A percentile compares a stretch with the other conserved stretches of the same genome.
Evolutionary conservation across 1,284 basidiomycete genomes (phyloP).

Genomic region (Macrocybe sp.): DNA sequence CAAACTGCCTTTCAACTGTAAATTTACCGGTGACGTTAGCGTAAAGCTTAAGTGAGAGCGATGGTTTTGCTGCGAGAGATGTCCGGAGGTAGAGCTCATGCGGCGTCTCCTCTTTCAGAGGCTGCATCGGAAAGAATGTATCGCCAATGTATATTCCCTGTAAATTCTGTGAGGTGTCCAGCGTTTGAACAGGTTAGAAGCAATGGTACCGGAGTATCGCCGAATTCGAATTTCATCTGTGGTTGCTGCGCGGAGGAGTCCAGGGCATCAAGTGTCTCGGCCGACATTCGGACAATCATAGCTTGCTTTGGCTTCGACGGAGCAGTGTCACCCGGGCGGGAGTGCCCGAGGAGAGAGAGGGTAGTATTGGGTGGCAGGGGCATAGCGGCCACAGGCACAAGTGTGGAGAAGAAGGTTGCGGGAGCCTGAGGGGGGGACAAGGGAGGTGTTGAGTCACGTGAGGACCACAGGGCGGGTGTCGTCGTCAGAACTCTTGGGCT

Average conservation of each 20-base stretch:
- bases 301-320: constrained; percentile 62
- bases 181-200: neutral
- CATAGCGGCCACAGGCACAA: constrained; percentile 34
- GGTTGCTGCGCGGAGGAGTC: constrained; percentile 42
- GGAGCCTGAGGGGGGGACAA: neutral
- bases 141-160: constrained; percentile 66
- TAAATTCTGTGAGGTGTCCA: constrained; percentile 9
- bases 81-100: constrained; percentile 71
- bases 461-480: too few relatives aligned
- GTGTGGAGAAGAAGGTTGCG: neutral
- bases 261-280: constrained; percentile 62
- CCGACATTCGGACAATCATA: constrained; percentile 67
- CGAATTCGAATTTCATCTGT: constrained; percentile 55
- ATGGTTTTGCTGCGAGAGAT: constrained; percentile 48
- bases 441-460: neutral
- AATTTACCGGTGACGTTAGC: constrained; percentile 68
- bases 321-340: constrained; percentile 46
- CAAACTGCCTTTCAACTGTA: constrained; percentile 53
- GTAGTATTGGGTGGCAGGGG: constrained; percentile 51
- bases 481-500: too few relatives aligned
- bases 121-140: constrained; percentile 54
- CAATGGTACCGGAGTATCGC: constrained; percentile 42
- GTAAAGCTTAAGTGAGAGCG: constrained; percentile 62
- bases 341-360: constrained; percentile 52
- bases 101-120: constrained; percentile 44